Evolutionary conservation across 2,329 filamentous ascomycete genomes (phyloP).

Genomic region (Tolypocladium pustulatum): DNA sequence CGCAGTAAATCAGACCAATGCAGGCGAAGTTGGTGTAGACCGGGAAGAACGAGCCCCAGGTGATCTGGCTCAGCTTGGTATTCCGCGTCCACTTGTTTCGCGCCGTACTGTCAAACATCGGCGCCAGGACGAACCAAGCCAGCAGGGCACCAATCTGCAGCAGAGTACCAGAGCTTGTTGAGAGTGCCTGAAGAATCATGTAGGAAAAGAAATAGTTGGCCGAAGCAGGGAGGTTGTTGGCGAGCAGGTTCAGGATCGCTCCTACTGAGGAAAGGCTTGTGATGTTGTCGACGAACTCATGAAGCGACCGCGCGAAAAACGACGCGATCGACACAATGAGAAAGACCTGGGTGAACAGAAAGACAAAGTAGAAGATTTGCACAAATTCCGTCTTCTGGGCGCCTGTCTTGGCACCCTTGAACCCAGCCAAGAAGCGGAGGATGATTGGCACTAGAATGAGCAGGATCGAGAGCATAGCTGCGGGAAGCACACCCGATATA

Average conservation of each 20-base stretch:
- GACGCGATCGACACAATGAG: constrained; percentile 81
- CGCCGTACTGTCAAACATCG: constrained; percentile 72
- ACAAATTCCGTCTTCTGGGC: constrained; percentile 72
- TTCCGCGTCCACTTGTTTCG: constrained; percentile 78
- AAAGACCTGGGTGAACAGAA: constrained; percentile 92
- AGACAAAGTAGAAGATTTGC: constrained; percentile 85
- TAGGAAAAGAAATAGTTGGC: constrained; percentile 99
- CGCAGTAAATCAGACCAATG: constrained; percentile 79
- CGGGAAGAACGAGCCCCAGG: constrained; percentile 91
- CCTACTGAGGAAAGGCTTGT: constrained; percentile 40
- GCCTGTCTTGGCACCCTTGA: constrained; percentile 75
- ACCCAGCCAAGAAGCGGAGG: constrained; percentile 58
- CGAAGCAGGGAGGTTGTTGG: constrained; percentile 69
- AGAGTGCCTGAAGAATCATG: constrained; percentile 89
- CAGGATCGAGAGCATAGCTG: constrained; percentile 63
- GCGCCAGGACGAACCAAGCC: constrained; percentile 72
- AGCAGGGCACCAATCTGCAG: constrained; percentile 73
- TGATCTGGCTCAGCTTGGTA: constrained; percentile 63
- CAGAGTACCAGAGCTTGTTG: constrained; percentile 79
- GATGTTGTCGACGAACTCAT: constrained; percentile 47
- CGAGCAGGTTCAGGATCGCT: constrained; percentile 62
- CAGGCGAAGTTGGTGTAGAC: constrained; percentile 95
- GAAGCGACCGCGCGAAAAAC: constrained; percentile 54
- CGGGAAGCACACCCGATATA: constrained; percentile 79
- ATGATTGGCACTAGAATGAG: constrained; percentile 75